Percentiles rank a stretch among this genome's conserved stretches.
phyloP scores from a whole-genome alignment of 2,329 filamentous ascomycete genomes.

The Didymella sp. region DNA sequence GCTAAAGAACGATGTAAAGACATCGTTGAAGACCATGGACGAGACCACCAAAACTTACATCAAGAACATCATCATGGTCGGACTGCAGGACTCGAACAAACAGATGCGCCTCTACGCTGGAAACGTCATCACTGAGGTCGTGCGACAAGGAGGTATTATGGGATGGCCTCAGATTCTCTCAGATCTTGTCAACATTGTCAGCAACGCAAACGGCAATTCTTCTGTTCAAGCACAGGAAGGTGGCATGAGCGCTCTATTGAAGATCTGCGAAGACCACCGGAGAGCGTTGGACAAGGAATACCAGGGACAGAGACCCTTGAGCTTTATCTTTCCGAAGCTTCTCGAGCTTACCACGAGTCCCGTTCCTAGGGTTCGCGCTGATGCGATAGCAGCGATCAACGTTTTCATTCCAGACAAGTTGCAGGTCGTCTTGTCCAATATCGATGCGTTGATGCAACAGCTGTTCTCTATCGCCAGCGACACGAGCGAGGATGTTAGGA shows the following conservation, averaged over 20 bases:
- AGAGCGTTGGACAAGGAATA: constrained; percentile 86
- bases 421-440: constrained; percentile 77
- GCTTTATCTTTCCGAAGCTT: constrained; percentile 87
- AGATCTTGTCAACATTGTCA: constrained; percentile 78
- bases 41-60: constrained; percentile 77
- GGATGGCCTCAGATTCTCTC: constrained; percentile 91
- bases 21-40: constrained; percentile 76
- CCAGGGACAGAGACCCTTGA: constrained; percentile 84
- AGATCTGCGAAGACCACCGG: constrained; percentile 96
- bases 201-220: constrained; percentile 72
- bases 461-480: constrained; percentile 85
- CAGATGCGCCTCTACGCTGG: constrained; percentile 90
- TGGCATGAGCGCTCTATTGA: constrained; percentile 88
- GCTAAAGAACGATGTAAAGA: constrained; percentile 90
- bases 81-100: constrained; percentile 78
- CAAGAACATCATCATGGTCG: constrained; percentile 77
- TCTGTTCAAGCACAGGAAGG: constrained; percentile 82
- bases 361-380: constrained; percentile 77
- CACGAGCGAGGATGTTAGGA: constrained; percentile 78
- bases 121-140: constrained; percentile 91
- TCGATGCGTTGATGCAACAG: constrained; percentile 81
- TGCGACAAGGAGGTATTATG: constrained; percentile 82
- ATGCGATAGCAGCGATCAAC: constrained; percentile 85
- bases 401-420: constrained; percentile 88
- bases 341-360: constrained; percentile 83